Percentiles rank a stretch among this genome's conserved stretches.
Evolutionary conservation across 345 rosid species (phyloP).

Genomic region (Citrus trifoliata): DNA sequence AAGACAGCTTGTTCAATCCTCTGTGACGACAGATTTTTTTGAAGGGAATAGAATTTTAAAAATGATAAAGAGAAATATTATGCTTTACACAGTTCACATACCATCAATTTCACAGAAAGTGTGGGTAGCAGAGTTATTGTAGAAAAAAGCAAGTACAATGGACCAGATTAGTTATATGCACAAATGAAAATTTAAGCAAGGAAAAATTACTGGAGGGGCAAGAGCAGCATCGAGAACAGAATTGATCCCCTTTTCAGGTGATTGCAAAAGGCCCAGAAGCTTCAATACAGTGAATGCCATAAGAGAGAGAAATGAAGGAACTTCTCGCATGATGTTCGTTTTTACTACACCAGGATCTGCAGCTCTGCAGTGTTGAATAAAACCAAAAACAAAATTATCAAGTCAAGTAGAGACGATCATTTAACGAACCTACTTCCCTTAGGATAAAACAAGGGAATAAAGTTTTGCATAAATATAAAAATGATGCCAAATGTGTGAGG

Average conservation of each 20-base stretch:
- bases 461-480: background rate
- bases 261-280: constrained; percentile 56
- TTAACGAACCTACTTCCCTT: background rate
- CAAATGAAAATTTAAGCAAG: background rate
- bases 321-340: constrained; percentile 89
- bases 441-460: background rate
- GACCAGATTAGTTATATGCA: background rate
- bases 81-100: background rate
- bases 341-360: constrained; percentile 85
- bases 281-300: constrained; percentile 43
- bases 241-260: constrained; percentile 55
- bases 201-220: constrained; percentile 68
- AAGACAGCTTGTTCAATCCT: background rate
- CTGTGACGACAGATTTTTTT: background rate
- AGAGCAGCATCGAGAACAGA: constrained; percentile 80
- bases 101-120: background rate
- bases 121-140: background rate
- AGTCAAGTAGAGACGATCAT: background rate
- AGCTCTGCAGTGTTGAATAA: constrained; percentile 43
- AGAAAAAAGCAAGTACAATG: background rate
- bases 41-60: background rate
- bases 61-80: background rate
- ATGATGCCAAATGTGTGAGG: background rate
- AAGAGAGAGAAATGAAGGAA: constrained; percentile 54
- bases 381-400: constrained; percentile 6